phyloP scores from a whole-genome alignment of 2,329 filamentous ascomycete genomes.

The Colletotrichum lindemuthianum region DNA sequence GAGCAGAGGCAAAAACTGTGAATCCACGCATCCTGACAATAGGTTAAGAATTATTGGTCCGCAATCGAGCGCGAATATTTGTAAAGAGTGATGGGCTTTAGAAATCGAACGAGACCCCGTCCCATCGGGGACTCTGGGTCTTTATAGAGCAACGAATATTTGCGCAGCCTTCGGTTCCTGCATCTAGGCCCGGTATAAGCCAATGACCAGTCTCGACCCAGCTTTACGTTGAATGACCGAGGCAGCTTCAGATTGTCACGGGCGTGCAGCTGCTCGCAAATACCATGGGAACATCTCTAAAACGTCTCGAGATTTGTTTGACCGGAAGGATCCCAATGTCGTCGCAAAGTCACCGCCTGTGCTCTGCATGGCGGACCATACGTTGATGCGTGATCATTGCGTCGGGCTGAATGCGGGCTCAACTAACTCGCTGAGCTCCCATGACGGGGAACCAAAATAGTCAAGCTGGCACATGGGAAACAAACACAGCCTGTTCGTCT shows the following conservation, averaged over 20 bases:
- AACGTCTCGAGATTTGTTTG: constrained; percentile 34
- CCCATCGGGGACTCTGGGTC: neutral
- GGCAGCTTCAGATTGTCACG: constrained; percentile 2
- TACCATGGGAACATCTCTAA: constrained; percentile 4
- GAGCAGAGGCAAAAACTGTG: constrained; percentile 19
- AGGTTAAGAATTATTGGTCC: neutral
- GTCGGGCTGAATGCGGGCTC: neutral
- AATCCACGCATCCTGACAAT: constrained; percentile 17
- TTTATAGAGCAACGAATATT: constrained; percentile 18
- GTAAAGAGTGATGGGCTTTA: neutral
- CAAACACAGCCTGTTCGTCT: constrained; percentile 17
- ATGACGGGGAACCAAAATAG: too few species aligned
- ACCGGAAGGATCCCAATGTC: constrained; percentile 6
- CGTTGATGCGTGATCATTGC: neutral
- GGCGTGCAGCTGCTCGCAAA: neutral
- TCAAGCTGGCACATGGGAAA: neutral
- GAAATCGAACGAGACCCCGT: neutral
- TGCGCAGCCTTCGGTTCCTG: neutral
- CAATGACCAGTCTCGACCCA: constrained; percentile 1
- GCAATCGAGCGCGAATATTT: neutral
- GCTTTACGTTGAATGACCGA: constrained; percentile 4
- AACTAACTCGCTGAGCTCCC: too few species aligned
- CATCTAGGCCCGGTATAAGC: neutral
- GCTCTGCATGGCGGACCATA: neutral
- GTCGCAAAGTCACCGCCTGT: constrained; percentile 5